Evolutionary conservation across 257 asterid species (phyloP), one percentile per base, ranked within the genome.

Genomic region (Rehmannia glutinosa): DNA sequence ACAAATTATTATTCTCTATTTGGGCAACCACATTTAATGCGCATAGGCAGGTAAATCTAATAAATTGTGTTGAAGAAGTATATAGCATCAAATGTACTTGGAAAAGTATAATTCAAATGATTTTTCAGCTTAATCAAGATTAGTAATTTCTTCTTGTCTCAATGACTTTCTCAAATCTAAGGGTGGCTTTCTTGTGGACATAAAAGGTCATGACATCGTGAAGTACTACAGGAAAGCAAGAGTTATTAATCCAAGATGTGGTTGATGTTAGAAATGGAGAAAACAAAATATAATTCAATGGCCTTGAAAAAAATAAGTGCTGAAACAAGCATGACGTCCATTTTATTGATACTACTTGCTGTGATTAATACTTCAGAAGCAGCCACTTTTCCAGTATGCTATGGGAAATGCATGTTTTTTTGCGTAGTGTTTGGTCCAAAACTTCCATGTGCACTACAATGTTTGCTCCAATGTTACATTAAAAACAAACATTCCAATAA

Each of bases 331-430:
- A 9, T 50, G 15, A 19, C 11, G 5, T 13, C 47, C 20, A 47
- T 59, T 54, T 1, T 70, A 47, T 23, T 60, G 12, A 59, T 38
- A 5, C 11, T 70, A 36, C 28, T 33, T 9, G 8, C 21, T 21
- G 68, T 54, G 52, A n/a, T n/a, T n/a, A 62, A 71, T 28, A 7
- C 57, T 39, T 28, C 45, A 8, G 53, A 51, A 28, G 12, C 47
- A 5, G 0, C 20, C 8, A 7, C 15, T 38, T 62, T 63, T 19
- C 66, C 71, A 52, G 17, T 28, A 1, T 71, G 76, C 43, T 71
- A 62, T 53, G 76, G 76, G 10, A 63, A 62, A 62, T 71, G 76
- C 62, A 53, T 71, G 71, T 30, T 71, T 6, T 10, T 20, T 20
- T 71, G 76, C 20, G 38, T 41, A 19, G 51, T 62, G 16, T 70